Conservation (phyloP, 2,329 filamentous ascomycete species). For the Ploettnerulaceae sp. region DNA sequence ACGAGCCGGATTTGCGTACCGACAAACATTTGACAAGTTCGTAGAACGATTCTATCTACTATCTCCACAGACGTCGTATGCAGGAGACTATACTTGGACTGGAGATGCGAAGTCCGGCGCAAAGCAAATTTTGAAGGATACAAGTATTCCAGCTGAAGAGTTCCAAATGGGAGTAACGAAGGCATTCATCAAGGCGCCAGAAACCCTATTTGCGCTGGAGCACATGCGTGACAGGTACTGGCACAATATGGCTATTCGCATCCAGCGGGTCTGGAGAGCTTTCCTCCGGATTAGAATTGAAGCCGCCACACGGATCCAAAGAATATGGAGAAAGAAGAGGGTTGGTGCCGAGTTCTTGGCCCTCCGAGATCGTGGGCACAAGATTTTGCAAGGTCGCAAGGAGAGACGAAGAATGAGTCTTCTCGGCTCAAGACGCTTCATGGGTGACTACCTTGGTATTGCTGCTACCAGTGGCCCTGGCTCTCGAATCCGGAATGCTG, state of each 20-base stretch:
- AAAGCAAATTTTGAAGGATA: constrained; percentile 91
- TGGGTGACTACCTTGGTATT: constrained; percentile 91
- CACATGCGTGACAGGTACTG: constrained; percentile 97
- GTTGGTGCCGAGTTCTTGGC: constrained; percentile 86
- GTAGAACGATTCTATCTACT: constrained; percentile 95
- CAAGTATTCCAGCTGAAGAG: constrained; percentile 89
- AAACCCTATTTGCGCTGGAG: constrained; percentile 93
- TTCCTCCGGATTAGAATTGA: constrained; percentile 90
- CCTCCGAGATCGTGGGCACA: constrained; percentile 82
- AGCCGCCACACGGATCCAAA: constrained; percentile 88
- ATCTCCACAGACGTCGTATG: constrained; percentile 91
- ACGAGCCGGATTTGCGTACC: constrained; percentile 92
- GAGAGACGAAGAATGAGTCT: constrained; percentile 89
- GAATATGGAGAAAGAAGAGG: constrained; percentile 91
- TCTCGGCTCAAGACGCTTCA: constrained; percentile 83
- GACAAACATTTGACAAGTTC: constrained; percentile 96
- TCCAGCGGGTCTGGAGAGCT: constrained; percentile 95
- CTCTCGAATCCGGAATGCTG: constrained; percentile 70
- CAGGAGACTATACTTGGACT: constrained; percentile 94
- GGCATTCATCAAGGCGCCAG: constrained; percentile 96
- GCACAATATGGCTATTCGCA: constrained; percentile 99
- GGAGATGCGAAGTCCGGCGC: constrained; percentile 84
- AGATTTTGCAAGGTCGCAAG: constrained; percentile 76
- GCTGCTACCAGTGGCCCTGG: constrained; percentile 76
- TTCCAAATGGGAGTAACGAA: constrained; percentile 97